Evolutionary conservation across 2,329 filamentous ascomycete genomes (phyloP).

Genomic region (Stemphylium lycopersici): DNA sequence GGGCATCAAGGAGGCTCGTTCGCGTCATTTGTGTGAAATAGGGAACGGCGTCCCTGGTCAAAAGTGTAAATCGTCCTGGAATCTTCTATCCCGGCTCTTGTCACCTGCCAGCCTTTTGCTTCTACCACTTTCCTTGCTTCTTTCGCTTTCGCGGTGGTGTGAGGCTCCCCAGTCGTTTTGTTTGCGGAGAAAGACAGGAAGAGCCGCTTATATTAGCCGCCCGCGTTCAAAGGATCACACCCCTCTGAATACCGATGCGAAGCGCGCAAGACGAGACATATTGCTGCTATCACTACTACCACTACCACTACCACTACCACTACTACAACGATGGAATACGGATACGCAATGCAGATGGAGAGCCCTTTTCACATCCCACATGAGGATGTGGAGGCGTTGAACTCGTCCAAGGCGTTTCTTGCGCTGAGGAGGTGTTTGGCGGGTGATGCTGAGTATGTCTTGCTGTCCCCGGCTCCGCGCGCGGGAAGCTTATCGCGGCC

Average conservation of each 20-base stretch:
- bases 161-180: neutral
- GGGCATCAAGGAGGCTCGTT: conserved; percentile 14
- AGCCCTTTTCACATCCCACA: conserved; percentile 53
- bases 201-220: neutral
- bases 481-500: conserved; percentile 6
- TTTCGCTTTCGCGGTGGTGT: neutral
- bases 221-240: neutral
- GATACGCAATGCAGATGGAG: conserved; percentile 19
- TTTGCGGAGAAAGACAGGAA: neutral
- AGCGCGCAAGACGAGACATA: conserved; percentile 2
- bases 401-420: conserved; percentile 51
- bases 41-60: conserved; percentile 16
- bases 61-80: neutral
- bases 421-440: conserved; percentile 53
- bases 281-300: neutral
- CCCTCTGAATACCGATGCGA: conserved; percentile 11
- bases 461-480: conserved; percentile 5
- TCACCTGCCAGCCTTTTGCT: conserved; percentile 1
- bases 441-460: conserved; percentile 48
- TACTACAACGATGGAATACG: conserved; percentile 4
- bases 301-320: neutral
- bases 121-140: neutral
- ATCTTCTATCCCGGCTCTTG: conserved; percentile 7
- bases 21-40: conserved; percentile 28
- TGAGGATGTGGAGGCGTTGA: conserved; percentile 50